These are phyloP conservation scores for Golubevia sp. DNA, from an alignment of 1,284 basidiomycete genomes.

Conservation along the genomic window DNA sequence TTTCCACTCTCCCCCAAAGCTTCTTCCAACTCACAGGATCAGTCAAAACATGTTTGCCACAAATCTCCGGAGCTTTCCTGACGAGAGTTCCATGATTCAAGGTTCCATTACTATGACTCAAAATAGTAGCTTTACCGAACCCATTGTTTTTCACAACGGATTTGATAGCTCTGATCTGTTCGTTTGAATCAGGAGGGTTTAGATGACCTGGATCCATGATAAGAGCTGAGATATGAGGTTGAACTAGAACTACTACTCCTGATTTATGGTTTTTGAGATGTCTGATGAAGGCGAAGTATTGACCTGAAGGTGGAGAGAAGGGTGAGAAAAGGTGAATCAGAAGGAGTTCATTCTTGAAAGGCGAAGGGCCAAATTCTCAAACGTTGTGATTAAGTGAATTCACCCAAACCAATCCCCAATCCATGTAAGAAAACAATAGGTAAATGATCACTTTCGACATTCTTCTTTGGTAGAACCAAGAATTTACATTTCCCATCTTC, in stretches of 20 bases:
- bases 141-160: constrained; percentile 3
- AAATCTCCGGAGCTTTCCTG: constrained; percentile 15
- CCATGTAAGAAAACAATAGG: constrained; percentile 30
- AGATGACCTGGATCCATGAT: constrained; percentile 14
- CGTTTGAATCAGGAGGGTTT: constrained; percentile 13
- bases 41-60: constrained; percentile 15
- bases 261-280: constrained; percentile 11
- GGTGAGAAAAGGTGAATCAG: too few relatives aligned
- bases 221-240: constrained; percentile 18
- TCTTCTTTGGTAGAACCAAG: constrained; percentile 10
- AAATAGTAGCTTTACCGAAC: constrained; percentile 7
- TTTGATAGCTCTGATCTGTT: constrained; percentile 14
- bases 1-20: too few relatives aligned
- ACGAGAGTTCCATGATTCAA: constrained; percentile 24
- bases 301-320: too few relatives aligned
- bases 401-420: constrained; percentile 28
- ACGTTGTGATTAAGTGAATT: too few relatives aligned
- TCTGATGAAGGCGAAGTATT: constrained; percentile 17
- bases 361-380: too few relatives aligned
- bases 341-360: too few relatives aligned
- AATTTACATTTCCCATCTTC: constrained; percentile 12
- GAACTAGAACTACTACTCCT: constrained; percentile 19
- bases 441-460: not conserved
- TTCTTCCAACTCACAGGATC: constrained; percentile 24
- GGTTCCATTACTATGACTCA: constrained; percentile 22